A percentile compares a stretch with the other conserved stretches of the same genome.
Evolutionary conservation across 2,329 filamentous ascomycete genomes (phyloP).

Genomic region (Pezicula neosporulosa): DNA sequence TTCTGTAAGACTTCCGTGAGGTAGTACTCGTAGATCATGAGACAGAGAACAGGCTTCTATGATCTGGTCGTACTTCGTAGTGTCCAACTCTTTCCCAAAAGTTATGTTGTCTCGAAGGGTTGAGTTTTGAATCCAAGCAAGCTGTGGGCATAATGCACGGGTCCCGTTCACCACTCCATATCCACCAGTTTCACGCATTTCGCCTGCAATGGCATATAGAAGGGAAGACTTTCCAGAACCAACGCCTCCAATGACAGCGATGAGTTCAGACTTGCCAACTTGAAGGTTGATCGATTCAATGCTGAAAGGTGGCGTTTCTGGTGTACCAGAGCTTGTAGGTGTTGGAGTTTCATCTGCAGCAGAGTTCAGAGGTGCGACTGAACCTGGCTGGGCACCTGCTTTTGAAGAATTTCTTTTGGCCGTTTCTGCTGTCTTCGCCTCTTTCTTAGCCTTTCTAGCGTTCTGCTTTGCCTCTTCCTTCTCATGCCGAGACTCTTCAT

Average conservation of each 20-base stretch:
- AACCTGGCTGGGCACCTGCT: too few species aligned
- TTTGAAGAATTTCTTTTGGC: too few species aligned
- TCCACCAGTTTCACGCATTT: conserved; percentile 58
- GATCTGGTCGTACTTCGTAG: conserved; percentile 48
- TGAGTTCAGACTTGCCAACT: conserved; percentile 45
- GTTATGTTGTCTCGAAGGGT: conserved; percentile 84
- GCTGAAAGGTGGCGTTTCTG: conserved; percentile 38
- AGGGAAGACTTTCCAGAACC: conserved; percentile 62
- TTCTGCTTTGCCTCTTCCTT: too few species aligned
- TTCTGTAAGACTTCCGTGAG: conserved; percentile 81
- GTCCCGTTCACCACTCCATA: conserved; percentile 73
- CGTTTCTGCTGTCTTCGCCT: too few species aligned
- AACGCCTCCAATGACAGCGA: conserved; percentile 53
- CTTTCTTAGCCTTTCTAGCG: too few species aligned
- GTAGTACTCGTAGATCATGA: conserved; percentile 86
- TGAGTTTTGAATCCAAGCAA: conserved; percentile 96
- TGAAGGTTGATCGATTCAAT: conserved; percentile 43
- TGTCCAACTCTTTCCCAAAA: conserved; percentile 77
- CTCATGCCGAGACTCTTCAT: too few species aligned
- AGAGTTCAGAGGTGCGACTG: too few species aligned
- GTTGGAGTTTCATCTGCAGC: too few species aligned
- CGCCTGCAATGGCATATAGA: conserved; percentile 61
- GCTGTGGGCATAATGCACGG: conserved; percentile 90
- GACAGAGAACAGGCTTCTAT: conserved; percentile 73
- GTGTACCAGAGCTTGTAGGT: too few species aligned